Evolutionary conservation across 2,329 filamentous ascomycete genomes (phyloP), one percentile per base, ranked within the genome.

Genomic region (Arachnopeziza araneosa): DNA sequence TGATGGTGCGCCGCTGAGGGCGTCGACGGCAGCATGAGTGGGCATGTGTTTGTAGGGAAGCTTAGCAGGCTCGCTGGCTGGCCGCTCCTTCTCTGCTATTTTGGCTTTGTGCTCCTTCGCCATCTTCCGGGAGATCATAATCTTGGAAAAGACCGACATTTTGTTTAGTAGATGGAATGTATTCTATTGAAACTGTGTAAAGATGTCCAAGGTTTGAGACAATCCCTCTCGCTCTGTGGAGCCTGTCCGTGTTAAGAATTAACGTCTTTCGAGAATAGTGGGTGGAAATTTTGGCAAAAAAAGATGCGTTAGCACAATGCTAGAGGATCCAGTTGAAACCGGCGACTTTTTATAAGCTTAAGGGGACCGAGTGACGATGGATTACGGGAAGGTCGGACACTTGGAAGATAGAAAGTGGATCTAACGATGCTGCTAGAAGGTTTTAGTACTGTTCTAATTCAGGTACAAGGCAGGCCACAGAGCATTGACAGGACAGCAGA

Each of bases 11-110:
- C 79, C 80, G 23, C 78, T 75, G 51, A 86, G 72, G 51, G 84
- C 83, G 71, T 87, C 84, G 14, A 77, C 70, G 52, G 82, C 82
- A 26, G 84, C 84, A 68, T 88, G 85, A 17, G 77, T 85, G n/a
- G 84, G 83, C 22, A 84, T 72, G 68, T 87, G 84, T 56, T 75
- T 80, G 72, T 87, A 87, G 14, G 80, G 76, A n/a, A 73, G 63
- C 57, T 77, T 76, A 32, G 51, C 50, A 4, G 61, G 61, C 1
- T 36, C 51, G 48, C 72, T 68, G 22, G 70, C 56, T 62, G 78
- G 77, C 50, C 73, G 78, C 49, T 77, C 73, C 66, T 80, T 77
- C 65, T 80, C 78, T 50, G 73, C 76, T 61, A 77, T 69, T 67
- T 81, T 80, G 51, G 76, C 74, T 49, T 76, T 80, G 60, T 79